Percentiles rank a stretch among this genome's conserved stretches.
These are phyloP conservation scores for Epicoccum sorghinum DNA, from an alignment of 2,329 filamentous ascomycete species.

Conservation along the genomic window DNA sequence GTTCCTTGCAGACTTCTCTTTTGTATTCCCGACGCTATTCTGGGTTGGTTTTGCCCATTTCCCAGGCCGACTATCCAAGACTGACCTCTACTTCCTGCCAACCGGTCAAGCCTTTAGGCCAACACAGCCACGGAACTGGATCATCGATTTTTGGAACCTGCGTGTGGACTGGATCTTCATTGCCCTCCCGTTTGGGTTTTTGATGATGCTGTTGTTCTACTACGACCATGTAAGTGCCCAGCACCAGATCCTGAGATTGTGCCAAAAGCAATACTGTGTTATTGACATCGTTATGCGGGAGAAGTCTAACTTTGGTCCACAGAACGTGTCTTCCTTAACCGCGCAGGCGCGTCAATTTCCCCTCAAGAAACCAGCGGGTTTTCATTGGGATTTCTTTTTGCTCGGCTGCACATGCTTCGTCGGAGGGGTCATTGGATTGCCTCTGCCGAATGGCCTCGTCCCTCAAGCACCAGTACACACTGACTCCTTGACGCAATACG, in stretches of 20 bases:
- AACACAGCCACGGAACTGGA: constrained; percentile 54
- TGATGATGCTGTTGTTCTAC: constrained; percentile 63
- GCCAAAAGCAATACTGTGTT: no score
- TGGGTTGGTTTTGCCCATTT: constrained; percentile 63
- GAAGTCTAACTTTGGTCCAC: not conserved
- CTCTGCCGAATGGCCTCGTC: constrained; percentile 61
- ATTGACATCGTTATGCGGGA: no score
- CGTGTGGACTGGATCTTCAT: constrained; percentile 60
- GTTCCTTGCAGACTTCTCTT: constrained; percentile 60
- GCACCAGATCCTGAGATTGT: no score
- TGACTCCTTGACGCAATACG: constrained; percentile 55
- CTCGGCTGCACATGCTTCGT: constrained; percentile 61
- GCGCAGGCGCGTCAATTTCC: constrained; percentile 60
- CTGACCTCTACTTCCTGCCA: constrained; percentile 52
- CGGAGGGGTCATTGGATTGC: constrained; percentile 58
- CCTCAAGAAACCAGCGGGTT: constrained; percentile 61
- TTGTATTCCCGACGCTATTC: constrained; percentile 54
- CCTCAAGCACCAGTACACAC: constrained; percentile 64
- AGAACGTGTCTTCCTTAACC: constrained; percentile 59
- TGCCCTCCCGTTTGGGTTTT: constrained; percentile 59
- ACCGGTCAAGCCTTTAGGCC: constrained; percentile 56
- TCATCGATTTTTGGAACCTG: constrained; percentile 61
- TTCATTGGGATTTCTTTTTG: constrained; percentile 65
- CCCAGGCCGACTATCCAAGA: constrained; percentile 52
- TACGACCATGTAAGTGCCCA: constrained; percentile 61